Conservation (phyloP, 176 grass and related monocot species). For the Alopecurus myosuroides region DNA sequence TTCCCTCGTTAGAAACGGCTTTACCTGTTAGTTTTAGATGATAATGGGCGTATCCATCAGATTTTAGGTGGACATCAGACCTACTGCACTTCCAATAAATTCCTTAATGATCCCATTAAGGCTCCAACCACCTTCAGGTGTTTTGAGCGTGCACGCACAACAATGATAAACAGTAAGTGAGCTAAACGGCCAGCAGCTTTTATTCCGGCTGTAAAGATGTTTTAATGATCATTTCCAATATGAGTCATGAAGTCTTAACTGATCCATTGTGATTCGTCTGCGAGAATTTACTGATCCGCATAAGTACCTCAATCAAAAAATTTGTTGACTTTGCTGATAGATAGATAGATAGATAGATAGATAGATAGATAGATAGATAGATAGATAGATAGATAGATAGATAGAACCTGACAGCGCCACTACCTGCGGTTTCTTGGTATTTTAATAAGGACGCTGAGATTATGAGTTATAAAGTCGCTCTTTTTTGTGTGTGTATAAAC, state of each 20-base stretch:
- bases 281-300: conserved; percentile 64
- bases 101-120: conserved; percentile 71
- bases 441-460: too few species aligned
- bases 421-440: too few species aligned
- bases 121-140: conserved; percentile 80
- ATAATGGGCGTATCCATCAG: conserved; percentile 75
- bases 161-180: conserved; percentile 79
- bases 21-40: conserved; percentile 62
- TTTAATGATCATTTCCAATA: conserved; percentile 72
- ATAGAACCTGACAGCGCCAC: too few species aligned
- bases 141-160: conserved; percentile 85
- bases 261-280: conserved; percentile 57
- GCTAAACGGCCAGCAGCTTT: conserved; percentile 67
- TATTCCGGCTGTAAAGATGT: conserved; percentile 81
- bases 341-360: too few species aligned
- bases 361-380: too few species aligned
- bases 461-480: too few species aligned
- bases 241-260: conserved; percentile 64
- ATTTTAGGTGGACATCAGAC: conserved; percentile 56
- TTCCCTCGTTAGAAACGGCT: conserved; percentile 64
- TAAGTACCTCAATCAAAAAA: conserved; percentile 57
- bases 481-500: too few species aligned
- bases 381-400: too few species aligned
- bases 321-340: not conserved
- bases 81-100: conserved; percentile 70